Conservation (phyloP, 768 basidiomycete species). For the Lentinula lateritia region DNA sequence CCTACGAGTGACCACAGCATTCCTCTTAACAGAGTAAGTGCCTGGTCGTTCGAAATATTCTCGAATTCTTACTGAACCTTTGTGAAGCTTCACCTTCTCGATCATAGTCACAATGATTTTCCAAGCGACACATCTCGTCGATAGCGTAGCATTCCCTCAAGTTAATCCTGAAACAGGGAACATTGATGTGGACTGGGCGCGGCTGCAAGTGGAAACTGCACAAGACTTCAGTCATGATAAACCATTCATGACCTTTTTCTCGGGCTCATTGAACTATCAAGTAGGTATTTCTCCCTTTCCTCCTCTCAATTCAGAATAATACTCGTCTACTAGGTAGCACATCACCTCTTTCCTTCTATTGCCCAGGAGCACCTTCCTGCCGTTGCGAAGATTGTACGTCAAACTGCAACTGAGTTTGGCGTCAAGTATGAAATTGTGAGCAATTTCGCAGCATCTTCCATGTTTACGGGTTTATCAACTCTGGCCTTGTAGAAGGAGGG, state of each 20-base stretch:
- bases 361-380: conserved; percentile 1
- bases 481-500: background rate
- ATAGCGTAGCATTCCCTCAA: background rate
- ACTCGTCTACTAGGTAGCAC: background rate
- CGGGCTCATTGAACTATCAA: background rate
- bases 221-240: conserved; percentile 1
- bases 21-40: background rate
- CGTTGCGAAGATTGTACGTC: background rate
- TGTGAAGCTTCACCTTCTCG: background rate
- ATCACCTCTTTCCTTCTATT: background rate
- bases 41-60: background rate
- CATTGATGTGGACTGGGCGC: background rate
- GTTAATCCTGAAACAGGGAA: background rate
- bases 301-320: background rate
- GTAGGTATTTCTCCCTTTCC: background rate
- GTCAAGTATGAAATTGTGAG: conserved; percentile 1
- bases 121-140: background rate
- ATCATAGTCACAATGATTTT: background rate
- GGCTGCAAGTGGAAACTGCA: background rate
- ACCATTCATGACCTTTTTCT: background rate
- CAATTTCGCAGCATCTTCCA: background rate
- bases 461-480: too few species aligned
- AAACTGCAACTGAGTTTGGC: background rate
- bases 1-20: background rate
- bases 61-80: background rate